Percentiles rank a stretch among this genome's conserved stretches.
Conservation (phyloP, 495 filamentous ascomycete species). For the Beverwykella pulmonaria region DNA sequence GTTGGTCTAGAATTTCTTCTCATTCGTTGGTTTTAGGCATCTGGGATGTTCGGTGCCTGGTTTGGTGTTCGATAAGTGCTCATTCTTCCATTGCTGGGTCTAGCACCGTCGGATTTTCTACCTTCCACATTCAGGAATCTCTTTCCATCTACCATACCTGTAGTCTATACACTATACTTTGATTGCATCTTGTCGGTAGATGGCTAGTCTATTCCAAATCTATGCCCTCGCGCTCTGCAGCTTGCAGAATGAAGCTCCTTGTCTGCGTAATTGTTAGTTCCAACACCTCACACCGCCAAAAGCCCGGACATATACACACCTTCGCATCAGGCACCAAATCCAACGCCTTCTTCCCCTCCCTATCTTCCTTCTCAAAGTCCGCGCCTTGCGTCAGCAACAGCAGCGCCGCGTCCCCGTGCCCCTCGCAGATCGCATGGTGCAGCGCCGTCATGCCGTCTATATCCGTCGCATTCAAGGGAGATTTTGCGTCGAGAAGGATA, state of each 20-base stretch:
- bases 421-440: slow-evolving; percentile 91
- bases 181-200: neutral
- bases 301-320: slow-evolving; percentile 47
- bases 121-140: neutral
- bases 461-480: slow-evolving; percentile 87
- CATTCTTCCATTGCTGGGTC: neutral
- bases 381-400: slow-evolving; percentile 81
- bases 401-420: slow-evolving; percentile 87
- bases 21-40: neutral
- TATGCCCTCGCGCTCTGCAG: slow-evolving; percentile 84
- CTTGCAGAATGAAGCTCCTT: slow-evolving; percentile 74
- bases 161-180: slow-evolving; percentile 11
- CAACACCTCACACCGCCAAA: neutral
- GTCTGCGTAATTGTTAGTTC: slow-evolving; percentile 51
- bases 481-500: slow-evolving; percentile 69
- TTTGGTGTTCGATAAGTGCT: neutral
- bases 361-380: slow-evolving; percentile 76
- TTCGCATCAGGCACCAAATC: slow-evolving; percentile 82
- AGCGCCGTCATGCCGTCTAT: slow-evolving; percentile 79
- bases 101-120: slow-evolving; percentile 3
- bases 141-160: neutral
- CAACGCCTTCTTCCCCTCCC: slow-evolving; percentile 71
- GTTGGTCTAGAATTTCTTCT: neutral
- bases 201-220: slow-evolving; percentile 53
- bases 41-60: neutral